Evolutionary conservation across 495 filamentous ascomycete species (phyloP), one percentile per base, ranked within the genome.

Genomic region (Podospora comata): DNA sequence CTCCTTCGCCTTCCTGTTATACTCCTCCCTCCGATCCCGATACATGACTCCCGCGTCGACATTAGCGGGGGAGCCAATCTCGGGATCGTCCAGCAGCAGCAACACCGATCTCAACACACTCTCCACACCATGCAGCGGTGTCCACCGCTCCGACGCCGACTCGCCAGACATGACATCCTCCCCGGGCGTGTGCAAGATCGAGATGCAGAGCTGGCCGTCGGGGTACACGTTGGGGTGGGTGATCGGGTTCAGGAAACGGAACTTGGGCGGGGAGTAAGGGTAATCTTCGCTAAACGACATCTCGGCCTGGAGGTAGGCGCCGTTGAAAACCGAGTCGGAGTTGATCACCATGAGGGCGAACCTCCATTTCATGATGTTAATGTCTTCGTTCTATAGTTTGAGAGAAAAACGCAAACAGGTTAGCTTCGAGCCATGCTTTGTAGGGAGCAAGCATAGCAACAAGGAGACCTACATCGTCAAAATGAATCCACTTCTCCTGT

Each of bases 151-250:
- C 72, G 81, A 81, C 23, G 95, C 94, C 19, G 86, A 79, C 79
- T 97, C 95, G 62, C 95, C 95, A 28, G 93, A 97, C 83, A 92
- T 92, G 70, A 90, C 86, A 74, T 97, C 94, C 63, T 97, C 92
- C 67, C 94, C 95, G 1, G 95, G 93, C 11, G 88, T 83, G 79
- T 99, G 94, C 4, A 99, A 87, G 73, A 99, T 99, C 55, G 94
- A 97, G 76, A 99, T 97, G 82, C 95, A 98, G 19, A 98, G 85
- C 65, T 89, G 89, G 71, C 95, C 95, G 77, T 97, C 91, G 7
- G 85, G 77, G 79, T 97, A 97, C 76, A 99, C 88, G 76, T 99
- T 99, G 5, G 95, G 95, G 79, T 99, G 95, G 78, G 89, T 92
- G 69, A 85, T 81, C 59, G 93, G 91, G 9, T 88, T 85, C 18